phyloP scores from a whole-genome alignment of 495 filamentous ascomycete genomes.

The Acidomyces sp. region DNA sequence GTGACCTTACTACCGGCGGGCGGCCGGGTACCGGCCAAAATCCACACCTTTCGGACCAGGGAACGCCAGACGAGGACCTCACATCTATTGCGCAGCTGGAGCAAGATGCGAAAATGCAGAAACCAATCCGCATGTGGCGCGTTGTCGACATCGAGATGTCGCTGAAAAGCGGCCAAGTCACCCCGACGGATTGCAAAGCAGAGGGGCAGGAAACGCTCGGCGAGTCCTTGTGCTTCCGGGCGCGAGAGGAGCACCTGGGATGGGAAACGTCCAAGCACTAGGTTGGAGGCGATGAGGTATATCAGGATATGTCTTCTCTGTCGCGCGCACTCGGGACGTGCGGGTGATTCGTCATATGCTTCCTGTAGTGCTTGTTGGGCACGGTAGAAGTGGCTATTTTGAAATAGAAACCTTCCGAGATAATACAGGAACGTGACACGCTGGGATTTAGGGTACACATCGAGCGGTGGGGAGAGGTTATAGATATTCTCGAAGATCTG shows the following conservation, averaged over 20 bases:
- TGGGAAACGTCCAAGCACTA: constrained; percentile 78
- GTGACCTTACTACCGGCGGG: constrained; percentile 35
- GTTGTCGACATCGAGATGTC: constrained; percentile 39
- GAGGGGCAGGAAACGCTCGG: constrained; percentile 59
- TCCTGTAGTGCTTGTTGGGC: constrained; percentile 60
- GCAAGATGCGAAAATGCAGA: constrained; percentile 56
- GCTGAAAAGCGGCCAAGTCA: constrained; percentile 62
- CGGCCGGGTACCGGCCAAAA: constrained; percentile 41
- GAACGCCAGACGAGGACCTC: constrained; percentile 77
- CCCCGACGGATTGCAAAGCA: constrained; percentile 61
- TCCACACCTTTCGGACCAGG: constrained; percentile 62
- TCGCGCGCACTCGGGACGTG: constrained; percentile 41
- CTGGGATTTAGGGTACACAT: constrained; percentile 72
- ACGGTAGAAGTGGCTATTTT: constrained; percentile 63
- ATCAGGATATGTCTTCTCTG: constrained; percentile 72
- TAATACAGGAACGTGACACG: constrained; percentile 90
- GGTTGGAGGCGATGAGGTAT: constrained; percentile 70
- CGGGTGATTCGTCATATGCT: constrained; percentile 63
- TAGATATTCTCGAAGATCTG: constrained; percentile 85
- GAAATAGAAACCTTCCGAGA: constrained; percentile 77
- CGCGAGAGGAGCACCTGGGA: constrained; percentile 48
- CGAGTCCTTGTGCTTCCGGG: constrained; percentile 59
- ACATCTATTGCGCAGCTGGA: constrained; percentile 57
- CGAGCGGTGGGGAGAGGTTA: constrained; percentile 63
- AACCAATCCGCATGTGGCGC: constrained; percentile 51